Conservation (phyloP, 352 stramenopile species). For the Phytophthora cajani region DNA sequence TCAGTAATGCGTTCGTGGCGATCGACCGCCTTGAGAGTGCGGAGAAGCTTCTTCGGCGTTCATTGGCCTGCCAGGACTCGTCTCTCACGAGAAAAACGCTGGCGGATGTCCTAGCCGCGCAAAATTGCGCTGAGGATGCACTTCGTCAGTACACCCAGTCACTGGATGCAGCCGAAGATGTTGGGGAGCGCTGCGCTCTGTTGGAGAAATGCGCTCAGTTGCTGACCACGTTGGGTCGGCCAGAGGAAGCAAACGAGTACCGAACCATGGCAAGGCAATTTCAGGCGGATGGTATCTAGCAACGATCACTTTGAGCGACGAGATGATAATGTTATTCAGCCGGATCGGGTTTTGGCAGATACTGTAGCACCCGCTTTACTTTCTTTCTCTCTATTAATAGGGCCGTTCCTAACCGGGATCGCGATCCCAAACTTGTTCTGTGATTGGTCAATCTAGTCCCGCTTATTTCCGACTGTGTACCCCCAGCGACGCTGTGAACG, state of each 20-base stretch:
- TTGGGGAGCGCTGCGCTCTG: constrained; percentile 51
- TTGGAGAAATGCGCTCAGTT: constrained; percentile 72
- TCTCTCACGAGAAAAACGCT: constrained; percentile 80
- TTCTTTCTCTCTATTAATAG: not conserved
- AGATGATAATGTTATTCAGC: constrained; percentile 14
- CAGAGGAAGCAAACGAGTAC: constrained; percentile 76
- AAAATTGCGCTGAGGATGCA: constrained; percentile 82
- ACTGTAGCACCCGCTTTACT: not conserved
- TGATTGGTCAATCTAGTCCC: too few species aligned
- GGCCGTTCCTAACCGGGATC: too few species aligned
- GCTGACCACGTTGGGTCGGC: constrained; percentile 68
- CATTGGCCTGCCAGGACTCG: constrained; percentile 73
- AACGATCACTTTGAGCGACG: constrained; percentile 4
- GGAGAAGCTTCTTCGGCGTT: constrained; percentile 69
- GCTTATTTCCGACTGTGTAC: too few species aligned
- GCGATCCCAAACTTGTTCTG: too few species aligned
- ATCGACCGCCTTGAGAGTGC: constrained; percentile 80
- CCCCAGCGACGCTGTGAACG: too few species aligned
- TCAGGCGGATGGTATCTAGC: constrained; percentile 27
- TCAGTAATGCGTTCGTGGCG: constrained; percentile 84
- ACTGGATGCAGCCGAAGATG: constrained; percentile 47
- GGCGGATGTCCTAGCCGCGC: constrained; percentile 75
- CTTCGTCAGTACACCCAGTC: constrained; percentile 72
- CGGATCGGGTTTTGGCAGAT: not conserved
- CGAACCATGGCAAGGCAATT: constrained; percentile 64